phyloP scores from a whole-genome alignment of 2,329 filamentous ascomycete species.

The Stachybotrys chlorohalonatus region DNA sequence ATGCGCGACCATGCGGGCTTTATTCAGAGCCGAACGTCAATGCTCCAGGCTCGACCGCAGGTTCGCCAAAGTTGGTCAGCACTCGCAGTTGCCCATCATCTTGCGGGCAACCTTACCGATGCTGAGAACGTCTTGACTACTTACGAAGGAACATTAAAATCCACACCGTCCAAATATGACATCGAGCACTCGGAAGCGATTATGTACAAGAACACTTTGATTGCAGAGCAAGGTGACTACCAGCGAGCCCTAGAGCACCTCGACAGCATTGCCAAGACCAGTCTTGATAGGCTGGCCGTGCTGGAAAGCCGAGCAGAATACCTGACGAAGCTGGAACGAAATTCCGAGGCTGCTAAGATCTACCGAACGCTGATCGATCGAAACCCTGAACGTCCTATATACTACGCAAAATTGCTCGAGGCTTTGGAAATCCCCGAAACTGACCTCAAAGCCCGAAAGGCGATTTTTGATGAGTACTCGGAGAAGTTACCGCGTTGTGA shows the following conservation, averaged over 20 bases:
- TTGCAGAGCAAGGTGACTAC: conserved; percentile 79
- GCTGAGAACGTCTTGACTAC: conserved; percentile 87
- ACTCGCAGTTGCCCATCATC: conserved; percentile 86
- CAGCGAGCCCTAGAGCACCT: conserved; percentile 81
- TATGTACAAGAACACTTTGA: conserved; percentile 91
- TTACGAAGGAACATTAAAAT: conserved; percentile 89
- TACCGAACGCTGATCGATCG: conserved; percentile 76
- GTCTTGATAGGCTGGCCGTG: conserved; percentile 74
- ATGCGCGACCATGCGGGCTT: conserved; percentile 95
- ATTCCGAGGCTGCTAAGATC: conserved; percentile 71
- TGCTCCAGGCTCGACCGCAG: conserved; percentile 76
- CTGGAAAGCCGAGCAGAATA: conserved; percentile 84
- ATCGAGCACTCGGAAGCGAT: conserved; percentile 89
- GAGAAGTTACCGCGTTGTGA: conserved; percentile 76
- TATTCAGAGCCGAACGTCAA: conserved; percentile 76
- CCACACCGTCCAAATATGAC: conserved; percentile 65
- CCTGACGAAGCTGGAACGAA: conserved; percentile 65
- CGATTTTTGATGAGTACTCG: conserved; percentile 69
- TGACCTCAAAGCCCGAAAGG: conserved; percentile 56
- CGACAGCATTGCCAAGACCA: conserved; percentile 65
- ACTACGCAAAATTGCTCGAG: conserved; percentile 71
- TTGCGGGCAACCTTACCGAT: conserved; percentile 74
- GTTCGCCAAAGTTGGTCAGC: conserved; percentile 94
- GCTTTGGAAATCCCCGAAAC: conserved; percentile 51
- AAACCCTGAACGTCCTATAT: conserved; percentile 78